Evolutionary conservation across 371 early-diverging fungal species (phyloP).

Genomic region (Mortierella sp.): DNA sequence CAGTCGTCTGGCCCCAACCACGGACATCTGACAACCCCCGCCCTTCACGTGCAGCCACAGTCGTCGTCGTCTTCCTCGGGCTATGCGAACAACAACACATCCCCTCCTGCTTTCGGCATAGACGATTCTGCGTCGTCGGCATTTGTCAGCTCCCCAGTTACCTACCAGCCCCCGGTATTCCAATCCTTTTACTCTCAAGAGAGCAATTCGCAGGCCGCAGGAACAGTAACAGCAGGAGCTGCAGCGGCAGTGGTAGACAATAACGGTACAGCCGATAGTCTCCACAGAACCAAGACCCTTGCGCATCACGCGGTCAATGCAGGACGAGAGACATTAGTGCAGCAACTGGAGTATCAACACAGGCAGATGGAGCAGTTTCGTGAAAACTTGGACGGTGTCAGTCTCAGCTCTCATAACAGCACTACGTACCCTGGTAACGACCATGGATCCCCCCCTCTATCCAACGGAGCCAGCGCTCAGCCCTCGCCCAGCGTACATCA

Average conservation of each 20-base stretch:
- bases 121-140: slow-evolving; percentile 11
- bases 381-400: slow-evolving; percentile 14
- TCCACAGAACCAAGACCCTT: not conserved
- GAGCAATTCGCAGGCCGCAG: not conserved
- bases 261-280: not conserved
- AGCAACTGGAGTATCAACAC: slow-evolving; percentile 40
- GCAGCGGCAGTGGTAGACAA: slow-evolving; percentile 6
- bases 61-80: not conserved
- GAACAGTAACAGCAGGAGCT: slow-evolving; percentile 6
- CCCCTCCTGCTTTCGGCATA: not conserved
- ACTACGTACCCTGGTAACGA: not conserved
- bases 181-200: slow-evolving; percentile 16
- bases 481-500: not conserved
- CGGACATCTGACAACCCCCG: slow-evolving; percentile 5
- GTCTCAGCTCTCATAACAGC: not conserved
- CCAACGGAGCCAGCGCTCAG: not conserved
- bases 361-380: slow-evolving; percentile 28
- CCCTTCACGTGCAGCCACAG: slow-evolving; percentile 7
- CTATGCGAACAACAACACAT: slow-evolving; percentile 6
- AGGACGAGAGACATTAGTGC: slow-evolving; percentile 14
- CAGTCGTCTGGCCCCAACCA: slow-evolving; percentile 7
- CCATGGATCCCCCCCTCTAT: not conserved
- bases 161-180: slow-evolving; percentile 24
- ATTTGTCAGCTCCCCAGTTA: slow-evolving; percentile 42
- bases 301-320: not conserved